Percentiles rank a stretch among this genome's conserved stretches.
phyloP scores from a whole-genome alignment of 306 rosid species.

The Sindora glabra region DNA sequence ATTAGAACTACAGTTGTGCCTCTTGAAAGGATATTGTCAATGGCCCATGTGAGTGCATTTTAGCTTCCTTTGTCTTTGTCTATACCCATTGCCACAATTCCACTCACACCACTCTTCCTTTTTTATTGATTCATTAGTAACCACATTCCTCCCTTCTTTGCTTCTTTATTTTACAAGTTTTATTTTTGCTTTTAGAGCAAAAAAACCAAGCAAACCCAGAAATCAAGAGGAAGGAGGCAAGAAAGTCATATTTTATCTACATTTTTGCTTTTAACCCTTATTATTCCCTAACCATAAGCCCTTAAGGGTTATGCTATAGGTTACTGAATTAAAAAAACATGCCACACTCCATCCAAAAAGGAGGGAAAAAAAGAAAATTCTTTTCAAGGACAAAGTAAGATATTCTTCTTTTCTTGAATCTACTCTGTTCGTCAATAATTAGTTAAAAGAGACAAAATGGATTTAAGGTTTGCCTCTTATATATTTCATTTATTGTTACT shows the following conservation, averaged over 20 bases:
- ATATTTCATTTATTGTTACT: not conserved
- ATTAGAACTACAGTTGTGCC: conserved; percentile 58
- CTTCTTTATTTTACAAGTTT: too few relatives aligned
- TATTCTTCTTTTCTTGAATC: not conserved
- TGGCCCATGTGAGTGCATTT: conserved; percentile 73
- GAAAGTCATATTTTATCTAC: not conserved
- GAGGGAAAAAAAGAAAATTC: too few relatives aligned
- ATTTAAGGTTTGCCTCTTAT: not conserved
- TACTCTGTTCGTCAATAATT: conserved; percentile 12
- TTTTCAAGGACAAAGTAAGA: not conserved
- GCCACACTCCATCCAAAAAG: not conserved
- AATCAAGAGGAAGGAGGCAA: too few relatives aligned
- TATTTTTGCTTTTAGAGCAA: conserved; percentile 10
- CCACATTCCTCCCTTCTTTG: conserved; percentile 94
- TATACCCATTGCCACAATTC: conserved; percentile 79
- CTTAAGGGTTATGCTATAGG: too few relatives aligned
- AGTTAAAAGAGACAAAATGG: not conserved
- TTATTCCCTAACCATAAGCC: too few relatives aligned
- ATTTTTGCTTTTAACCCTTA: not conserved
- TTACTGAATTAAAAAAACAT: too few relatives aligned
- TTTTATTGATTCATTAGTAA: conserved; percentile 34
- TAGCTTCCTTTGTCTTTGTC: conserved; percentile 89
- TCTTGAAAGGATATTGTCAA: conserved; percentile 49
- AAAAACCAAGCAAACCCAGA: conserved; percentile 4
- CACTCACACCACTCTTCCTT: conserved; percentile 51